Percentiles rank a stretch among this genome's conserved stretches.
phyloP scores from a whole-genome alignment of 805 yeast genomes.

The Candida lessepsii region DNA sequence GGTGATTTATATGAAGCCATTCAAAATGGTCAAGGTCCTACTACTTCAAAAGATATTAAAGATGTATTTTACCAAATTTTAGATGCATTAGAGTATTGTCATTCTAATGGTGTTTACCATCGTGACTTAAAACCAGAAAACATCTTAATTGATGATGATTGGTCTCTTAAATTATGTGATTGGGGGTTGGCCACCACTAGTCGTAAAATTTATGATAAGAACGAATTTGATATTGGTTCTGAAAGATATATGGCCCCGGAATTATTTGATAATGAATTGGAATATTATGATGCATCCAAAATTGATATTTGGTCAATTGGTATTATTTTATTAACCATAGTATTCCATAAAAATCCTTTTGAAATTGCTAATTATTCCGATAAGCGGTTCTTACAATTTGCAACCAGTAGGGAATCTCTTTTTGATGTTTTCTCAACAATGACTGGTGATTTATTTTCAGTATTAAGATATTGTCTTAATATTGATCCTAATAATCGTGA shows the following conservation, averaged over 20 bases:
- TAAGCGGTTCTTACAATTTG: conserved; percentile 80
- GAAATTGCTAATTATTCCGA: conserved; percentile 77
- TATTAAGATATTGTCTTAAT: conserved; percentile 71
- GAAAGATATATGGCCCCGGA: conserved; percentile 97
- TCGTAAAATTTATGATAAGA: conserved; percentile 52
- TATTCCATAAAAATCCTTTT: conserved; percentile 89
- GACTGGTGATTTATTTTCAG: conserved; percentile 85
- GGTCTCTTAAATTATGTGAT: conserved; percentile 58
- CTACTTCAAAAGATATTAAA: conserved; percentile 52
- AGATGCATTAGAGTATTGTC: conserved; percentile 52
- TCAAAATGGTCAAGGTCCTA: conserved; percentile 61
- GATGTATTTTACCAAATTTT: conserved; percentile 53
- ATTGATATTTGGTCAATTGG: conserved; percentile 92
- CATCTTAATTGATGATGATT: conserved; percentile 51
- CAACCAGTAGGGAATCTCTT: conserved; percentile 81
- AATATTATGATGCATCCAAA: conserved; percentile 72
- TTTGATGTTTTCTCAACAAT: conserved; percentile 89
- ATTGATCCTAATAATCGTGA: conserved; percentile 87
- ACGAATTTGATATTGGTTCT: conserved; percentile 76
- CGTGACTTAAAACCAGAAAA: conserved; percentile 61
- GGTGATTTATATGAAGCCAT: conserved; percentile 87
- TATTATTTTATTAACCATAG: conserved; percentile 73
- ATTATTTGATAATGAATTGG: conserved; percentile 59
- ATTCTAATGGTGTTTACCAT: conserved; percentile 48
- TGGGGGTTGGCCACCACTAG: conserved; percentile 59